Evolutionary conservation across 768 basidiomycete species (phyloP), one percentile per base, ranked within the genome.

Genomic region (Rhizopogon vulgaris): DNA sequence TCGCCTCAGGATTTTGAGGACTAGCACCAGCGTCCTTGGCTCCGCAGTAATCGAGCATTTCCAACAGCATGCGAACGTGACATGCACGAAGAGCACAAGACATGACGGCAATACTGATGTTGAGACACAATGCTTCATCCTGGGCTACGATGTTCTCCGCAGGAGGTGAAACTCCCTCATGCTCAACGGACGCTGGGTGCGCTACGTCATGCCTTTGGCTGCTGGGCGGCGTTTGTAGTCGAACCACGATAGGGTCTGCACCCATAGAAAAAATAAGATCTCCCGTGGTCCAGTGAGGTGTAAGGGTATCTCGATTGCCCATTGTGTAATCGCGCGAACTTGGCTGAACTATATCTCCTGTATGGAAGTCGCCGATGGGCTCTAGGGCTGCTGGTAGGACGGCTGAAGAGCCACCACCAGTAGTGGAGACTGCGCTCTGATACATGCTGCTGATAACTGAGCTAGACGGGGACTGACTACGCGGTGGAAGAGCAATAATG

Each of bases 361-460:
- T 30, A 27, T 28, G 18, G 48, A 52, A 43, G 38, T 41, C 9
- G 39, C 12, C 10, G 10, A 41, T 41, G 32, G 43, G 25, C 22
- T 52, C 48, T n/a, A 32, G 22, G 15, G 14, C 11, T 15, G 32
- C 11, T 15, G 32, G 15, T 38, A 6, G 42, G 52, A 51, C 38
- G 11, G 12, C 42, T 51, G 17, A 8, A 48, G 40, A 32, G 18
- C 48, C 52, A 25, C 34, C 24, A 28, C 59, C 41, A 42, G 43
- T 34, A 15, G 60, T 56, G 9, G 85, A 85, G 18, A 86, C 57
- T 4, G 85, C 85, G 58, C 89, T 92, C 58, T 86, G 78, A 63
- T 91, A 93, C 76, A 92, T 80, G 68, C 84, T 90, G 58, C 80
- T 80, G 5, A 75, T 66, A 43, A 77, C 68, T 17, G 84, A 82